Conservation (phyloP, 768 basidiomycete species). For the Agrocybe pediades region DNA sequence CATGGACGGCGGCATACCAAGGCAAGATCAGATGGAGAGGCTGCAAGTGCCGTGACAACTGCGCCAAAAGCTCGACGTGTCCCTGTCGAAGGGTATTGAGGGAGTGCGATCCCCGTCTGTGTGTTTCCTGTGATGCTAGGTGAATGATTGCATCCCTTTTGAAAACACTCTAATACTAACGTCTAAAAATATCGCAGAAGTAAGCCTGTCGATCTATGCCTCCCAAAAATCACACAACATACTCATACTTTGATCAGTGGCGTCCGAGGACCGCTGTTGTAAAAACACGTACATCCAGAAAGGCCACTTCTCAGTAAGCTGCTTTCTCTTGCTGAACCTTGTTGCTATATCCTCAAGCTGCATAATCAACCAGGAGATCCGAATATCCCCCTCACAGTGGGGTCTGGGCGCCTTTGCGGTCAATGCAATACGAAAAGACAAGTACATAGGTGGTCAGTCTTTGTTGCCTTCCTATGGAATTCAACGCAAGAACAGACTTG, state of each 20-base stretch:
- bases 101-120: constrained; percentile 59
- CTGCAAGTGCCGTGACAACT: constrained; percentile 33
- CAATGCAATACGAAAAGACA: constrained; percentile 7
- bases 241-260: not conserved
- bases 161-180: constrained; percentile 1
- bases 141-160: constrained; percentile 9
- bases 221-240: not conserved
- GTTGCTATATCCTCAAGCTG: not conserved
- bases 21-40: constrained; percentile 44
- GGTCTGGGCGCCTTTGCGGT: constrained; percentile 53
- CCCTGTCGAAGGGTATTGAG: constrained; percentile 32
- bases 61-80: constrained; percentile 27
- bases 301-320: constrained; percentile 18
- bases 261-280: constrained; percentile 12
- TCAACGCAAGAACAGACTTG: not conserved
- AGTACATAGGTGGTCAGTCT: constrained; percentile 26
- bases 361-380: constrained; percentile 27
- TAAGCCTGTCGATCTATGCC: not conserved
- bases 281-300: constrained; percentile 21
- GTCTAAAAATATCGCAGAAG: not conserved
- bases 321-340: not conserved
- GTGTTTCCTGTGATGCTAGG: constrained; percentile 45
- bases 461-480: not conserved
- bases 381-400: constrained; percentile 32
- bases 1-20: constrained; percentile 14